phyloP scores from a whole-genome alignment of 768 basidiomycete species.

The Leccinum ochraceum region DNA sequence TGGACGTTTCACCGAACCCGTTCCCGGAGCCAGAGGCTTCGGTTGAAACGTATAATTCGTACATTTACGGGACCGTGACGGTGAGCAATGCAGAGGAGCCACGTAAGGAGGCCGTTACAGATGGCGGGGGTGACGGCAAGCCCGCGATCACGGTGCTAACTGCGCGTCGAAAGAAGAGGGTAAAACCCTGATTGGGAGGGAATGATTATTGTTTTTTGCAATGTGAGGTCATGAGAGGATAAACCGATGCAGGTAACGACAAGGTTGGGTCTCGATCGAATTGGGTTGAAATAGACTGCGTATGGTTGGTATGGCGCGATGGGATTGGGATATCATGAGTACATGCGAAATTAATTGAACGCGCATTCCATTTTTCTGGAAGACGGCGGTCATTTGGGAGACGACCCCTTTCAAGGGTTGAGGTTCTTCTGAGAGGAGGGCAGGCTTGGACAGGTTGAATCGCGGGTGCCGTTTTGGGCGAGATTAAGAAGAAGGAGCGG shows the following conservation, averaged over 20 bases:
- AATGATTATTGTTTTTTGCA: background rate
- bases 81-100: constrained; percentile 49
- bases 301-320: background rate
- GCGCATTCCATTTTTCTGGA: constrained; percentile 19
- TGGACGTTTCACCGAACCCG: constrained; percentile 63
- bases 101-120: constrained; percentile 21
- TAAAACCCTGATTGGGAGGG: constrained; percentile 20
- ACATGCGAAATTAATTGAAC: constrained; percentile 13
- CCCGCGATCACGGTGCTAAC: constrained; percentile 55
- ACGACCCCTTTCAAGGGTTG: background rate
- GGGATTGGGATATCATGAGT: background rate
- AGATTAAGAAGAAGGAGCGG: background rate
- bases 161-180: constrained; percentile 57
- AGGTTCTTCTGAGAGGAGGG: constrained; percentile 3
- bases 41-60: constrained; percentile 56
- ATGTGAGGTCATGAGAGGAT: constrained; percentile 6
- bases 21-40: constrained; percentile 67
- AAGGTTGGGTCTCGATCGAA: background rate
- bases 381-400: constrained; percentile 11
- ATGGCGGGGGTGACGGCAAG: constrained; percentile 14
- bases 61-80: constrained; percentile 58
- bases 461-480: background rate
- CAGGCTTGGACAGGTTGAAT: background rate
- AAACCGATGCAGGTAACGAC: background rate
- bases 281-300: constrained; percentile 13